phyloP scores from a whole-genome alignment of 768 basidiomycete genomes.

The Mycena filopes region DNA sequence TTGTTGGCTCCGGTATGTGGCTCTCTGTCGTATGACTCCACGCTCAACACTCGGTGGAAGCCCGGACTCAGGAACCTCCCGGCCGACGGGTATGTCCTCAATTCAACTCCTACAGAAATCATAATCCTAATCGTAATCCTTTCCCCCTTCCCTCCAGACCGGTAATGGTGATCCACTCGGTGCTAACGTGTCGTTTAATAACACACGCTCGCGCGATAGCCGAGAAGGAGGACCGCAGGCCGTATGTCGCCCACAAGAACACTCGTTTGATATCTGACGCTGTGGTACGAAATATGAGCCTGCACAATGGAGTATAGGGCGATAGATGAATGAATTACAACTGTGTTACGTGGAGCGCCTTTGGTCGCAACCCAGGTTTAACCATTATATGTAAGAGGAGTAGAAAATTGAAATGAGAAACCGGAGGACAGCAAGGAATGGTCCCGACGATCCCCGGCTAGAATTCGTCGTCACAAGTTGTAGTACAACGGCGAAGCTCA shows the following conservation, averaged over 20 bases:
- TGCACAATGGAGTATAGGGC: constrained; percentile 2
- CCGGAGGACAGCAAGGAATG: too few species aligned
- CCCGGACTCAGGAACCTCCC: constrained; percentile 2
- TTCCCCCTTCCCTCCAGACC: too few species aligned
- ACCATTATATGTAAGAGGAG: too few species aligned
- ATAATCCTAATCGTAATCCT: too few species aligned
- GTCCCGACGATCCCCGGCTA: too few species aligned
- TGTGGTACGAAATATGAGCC: constrained; percentile 21
- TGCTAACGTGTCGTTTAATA: constrained; percentile 23
- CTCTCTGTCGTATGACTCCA: background rate
- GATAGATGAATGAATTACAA: too few species aligned
- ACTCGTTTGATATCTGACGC: background rate
- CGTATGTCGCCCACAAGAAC: background rate
- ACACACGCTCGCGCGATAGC: constrained; percentile 24
- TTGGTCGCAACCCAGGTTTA: too few species aligned
- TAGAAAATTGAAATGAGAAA: too few species aligned
- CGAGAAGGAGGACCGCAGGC: constrained; percentile 15
- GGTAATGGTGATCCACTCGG: constrained; percentile 14
- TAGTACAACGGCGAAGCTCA: too few species aligned
- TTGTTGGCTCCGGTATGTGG: constrained; percentile 13
- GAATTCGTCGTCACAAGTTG: too few species aligned
- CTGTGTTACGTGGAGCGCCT: too few species aligned
- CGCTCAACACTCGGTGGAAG: background rate
- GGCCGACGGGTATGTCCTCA: constrained; percentile 14
- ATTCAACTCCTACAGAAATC: background rate